Evolutionary conservation across 75 land plant species (phyloP).

Genomic region (Selaginella tamariscina): DNA sequence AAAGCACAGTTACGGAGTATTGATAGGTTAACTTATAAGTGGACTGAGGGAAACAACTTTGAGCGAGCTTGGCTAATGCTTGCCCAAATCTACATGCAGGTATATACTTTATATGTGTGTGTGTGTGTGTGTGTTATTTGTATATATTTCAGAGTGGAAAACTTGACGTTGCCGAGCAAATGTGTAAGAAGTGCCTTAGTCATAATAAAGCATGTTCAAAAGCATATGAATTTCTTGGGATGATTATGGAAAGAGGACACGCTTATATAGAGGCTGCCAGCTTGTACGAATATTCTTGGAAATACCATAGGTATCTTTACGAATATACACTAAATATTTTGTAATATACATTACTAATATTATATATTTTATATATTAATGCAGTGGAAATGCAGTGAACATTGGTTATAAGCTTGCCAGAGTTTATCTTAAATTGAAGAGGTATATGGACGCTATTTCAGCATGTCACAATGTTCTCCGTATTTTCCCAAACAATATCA

Average conservation of each 20-base stretch:
- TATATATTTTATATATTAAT: too few relatives aligned
- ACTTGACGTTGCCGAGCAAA: conserved; percentile 22
- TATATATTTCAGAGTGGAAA: conserved; percentile 20
- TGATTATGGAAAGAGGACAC: conserved; percentile 24
- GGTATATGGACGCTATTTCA: conserved; percentile 21
- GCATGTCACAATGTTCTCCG: conserved; percentile 21
- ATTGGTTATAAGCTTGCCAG: conserved; percentile 24
- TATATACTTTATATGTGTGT: not conserved
- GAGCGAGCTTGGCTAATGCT: conserved; percentile 34
- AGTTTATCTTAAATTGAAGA: conserved; percentile 23
- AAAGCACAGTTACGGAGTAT: conserved; percentile 22
- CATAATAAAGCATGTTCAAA: conserved; percentile 23
- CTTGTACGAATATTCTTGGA: conserved; percentile 24
- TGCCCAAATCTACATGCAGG: conserved; percentile 25
- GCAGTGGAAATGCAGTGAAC: conserved; percentile 13
- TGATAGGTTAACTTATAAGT: conserved; percentile 23
- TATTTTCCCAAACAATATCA: conserved; percentile 16
- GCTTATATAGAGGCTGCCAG: conserved; percentile 16
- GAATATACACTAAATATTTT: too few relatives aligned
- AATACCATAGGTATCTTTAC: too few relatives aligned
- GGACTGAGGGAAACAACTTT: conserved; percentile 25
- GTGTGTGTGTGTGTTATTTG: not conserved
- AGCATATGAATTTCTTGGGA: conserved; percentile 24
- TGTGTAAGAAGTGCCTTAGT: conserved; percentile 23
- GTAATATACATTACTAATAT: too few relatives aligned